phyloP scores from a whole-genome alignment of 1,284 basidiomycete species.

The Bjerkandera adusta region DNA sequence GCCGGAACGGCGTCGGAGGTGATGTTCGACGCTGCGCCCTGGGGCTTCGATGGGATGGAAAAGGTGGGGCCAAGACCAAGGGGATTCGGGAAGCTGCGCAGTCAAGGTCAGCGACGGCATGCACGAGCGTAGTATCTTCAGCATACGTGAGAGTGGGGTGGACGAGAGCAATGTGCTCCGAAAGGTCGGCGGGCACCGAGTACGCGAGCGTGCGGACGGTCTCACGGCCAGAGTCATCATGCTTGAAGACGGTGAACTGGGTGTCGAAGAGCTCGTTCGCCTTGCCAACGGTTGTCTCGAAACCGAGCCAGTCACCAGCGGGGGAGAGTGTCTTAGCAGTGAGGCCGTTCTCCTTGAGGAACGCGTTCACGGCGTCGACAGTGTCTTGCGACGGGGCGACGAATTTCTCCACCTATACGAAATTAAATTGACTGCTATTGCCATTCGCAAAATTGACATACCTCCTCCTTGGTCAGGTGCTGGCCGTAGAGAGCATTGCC shows the following conservation, averaged over 20 bases:
- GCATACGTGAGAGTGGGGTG: conserved; percentile 38
- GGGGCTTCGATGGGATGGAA: conserved; percentile 14
- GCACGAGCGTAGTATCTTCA: background rate
- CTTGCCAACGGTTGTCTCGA: conserved; percentile 36
- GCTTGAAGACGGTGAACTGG: conserved; percentile 37
- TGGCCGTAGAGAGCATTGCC: conserved; percentile 31
- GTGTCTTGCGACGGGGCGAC: conserved; percentile 35
- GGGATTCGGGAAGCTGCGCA: conserved; percentile 20
- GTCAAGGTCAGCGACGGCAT: background rate
- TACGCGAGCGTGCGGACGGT: conserved; percentile 39
- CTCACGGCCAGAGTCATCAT: conserved; percentile 30
- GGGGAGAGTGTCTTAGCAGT: conserved; percentile 29
- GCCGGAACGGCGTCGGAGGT: conserved; percentile 15
- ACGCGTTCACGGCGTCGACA: conserved; percentile 34
- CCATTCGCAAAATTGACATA: conserved; percentile 14
- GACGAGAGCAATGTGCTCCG: conserved; percentile 37
- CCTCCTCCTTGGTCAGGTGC: conserved; percentile 34
- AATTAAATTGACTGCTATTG: background rate
- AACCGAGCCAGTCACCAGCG: conserved; percentile 40
- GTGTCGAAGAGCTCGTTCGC: conserved; percentile 38
- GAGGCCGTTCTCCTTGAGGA: conserved; percentile 36
- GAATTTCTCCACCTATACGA: conserved; percentile 35
- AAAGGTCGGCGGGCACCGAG: conserved; percentile 37
- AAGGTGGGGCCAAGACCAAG: conserved; percentile 16
- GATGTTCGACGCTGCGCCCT: background rate